Conservation (phyloP, 805 yeast species). For the Ogataea sp. region DNA sequence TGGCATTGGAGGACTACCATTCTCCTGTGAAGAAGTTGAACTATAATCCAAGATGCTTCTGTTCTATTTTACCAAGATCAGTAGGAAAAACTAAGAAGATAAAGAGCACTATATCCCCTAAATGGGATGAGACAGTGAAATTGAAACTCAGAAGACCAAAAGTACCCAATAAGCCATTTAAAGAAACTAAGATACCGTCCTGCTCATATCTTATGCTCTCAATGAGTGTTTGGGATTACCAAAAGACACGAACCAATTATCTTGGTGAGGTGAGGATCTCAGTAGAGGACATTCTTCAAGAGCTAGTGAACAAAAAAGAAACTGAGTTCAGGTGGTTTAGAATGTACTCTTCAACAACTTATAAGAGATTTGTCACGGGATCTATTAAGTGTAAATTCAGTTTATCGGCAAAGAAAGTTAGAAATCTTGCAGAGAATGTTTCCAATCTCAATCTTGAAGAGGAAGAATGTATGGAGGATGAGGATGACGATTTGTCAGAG, state of each 20-base stretch:
- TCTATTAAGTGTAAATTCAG: conserved; percentile 15
- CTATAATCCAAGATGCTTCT: conserved; percentile 14
- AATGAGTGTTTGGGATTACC: conserved; percentile 13
- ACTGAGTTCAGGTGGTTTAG: conserved; percentile 13
- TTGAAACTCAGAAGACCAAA: conserved; percentile 5
- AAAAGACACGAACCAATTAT: conserved; percentile 14
- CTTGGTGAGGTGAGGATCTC: conserved; percentile 22
- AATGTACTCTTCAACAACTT: conserved; percentile 15
- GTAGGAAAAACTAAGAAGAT: conserved; percentile 9
- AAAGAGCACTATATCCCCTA: conserved; percentile 9
- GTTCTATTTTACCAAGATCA: conserved; percentile 9
- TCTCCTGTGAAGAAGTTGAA: neutral
- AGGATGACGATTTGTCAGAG: conserved; percentile 7
- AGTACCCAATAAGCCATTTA: neutral
- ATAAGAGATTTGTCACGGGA: conserved; percentile 21
- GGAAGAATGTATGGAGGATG: conserved; percentile 9
- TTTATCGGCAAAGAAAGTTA: conserved; percentile 5
- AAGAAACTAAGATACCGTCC: conserved; percentile 2
- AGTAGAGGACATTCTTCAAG: conserved; percentile 13
- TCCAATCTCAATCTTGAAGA: neutral
- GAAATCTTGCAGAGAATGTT: neutral
- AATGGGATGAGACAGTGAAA: conserved; percentile 12
- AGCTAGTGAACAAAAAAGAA: conserved; percentile 6
- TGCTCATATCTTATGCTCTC: conserved; percentile 10
- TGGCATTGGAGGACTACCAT: conserved; percentile 2